These are phyloP conservation scores for Astathelohania contejeani DNA, from an alignment of 371 early-diverging fungal genomes.

Conservation along the genomic window DNA sequence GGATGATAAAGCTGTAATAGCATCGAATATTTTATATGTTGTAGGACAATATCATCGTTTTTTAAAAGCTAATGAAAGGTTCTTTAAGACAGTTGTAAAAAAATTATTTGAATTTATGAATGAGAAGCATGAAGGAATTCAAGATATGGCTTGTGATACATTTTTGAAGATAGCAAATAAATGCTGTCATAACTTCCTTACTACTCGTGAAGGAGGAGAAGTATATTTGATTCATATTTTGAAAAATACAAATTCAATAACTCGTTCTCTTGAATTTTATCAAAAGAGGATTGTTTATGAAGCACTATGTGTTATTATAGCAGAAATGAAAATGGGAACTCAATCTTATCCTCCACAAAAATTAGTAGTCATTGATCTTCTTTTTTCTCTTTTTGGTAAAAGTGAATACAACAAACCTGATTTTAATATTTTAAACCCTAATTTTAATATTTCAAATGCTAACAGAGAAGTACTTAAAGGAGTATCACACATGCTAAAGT, in stretches of 20 bases:
- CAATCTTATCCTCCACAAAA: conserved; percentile 10
- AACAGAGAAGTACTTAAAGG: conserved; percentile 2
- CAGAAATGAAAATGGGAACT: conserved; percentile 14
- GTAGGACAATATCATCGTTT: conserved; percentile 95
- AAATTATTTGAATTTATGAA: conserved; percentile 99
- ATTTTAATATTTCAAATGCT: not conserved
- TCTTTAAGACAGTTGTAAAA: conserved; percentile 95
- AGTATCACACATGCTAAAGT: conserved; percentile 28
- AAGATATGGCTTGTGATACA: conserved; percentile 99
- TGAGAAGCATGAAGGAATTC: conserved; percentile 93
- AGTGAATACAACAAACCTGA: no score
- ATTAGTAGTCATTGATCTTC: conserved; percentile 3
- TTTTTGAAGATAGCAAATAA: conserved; percentile 91
- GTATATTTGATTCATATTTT: conserved; percentile 24
- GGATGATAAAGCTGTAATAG: conserved; percentile 96
- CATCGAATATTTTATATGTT: conserved; percentile 97
- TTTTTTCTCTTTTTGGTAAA: conserved; percentile 13
- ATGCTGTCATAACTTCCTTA: conserved; percentile 71
- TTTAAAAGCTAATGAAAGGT: conserved; percentile 91
- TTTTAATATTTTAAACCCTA: not conserved
- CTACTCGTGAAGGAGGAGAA: conserved; percentile 11
- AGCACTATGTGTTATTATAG: conserved; percentile 27
- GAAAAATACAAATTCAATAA: conserved; percentile 18
- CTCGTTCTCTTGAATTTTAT: conserved; percentile 25
- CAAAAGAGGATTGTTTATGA: conserved; percentile 41